These are phyloP conservation scores for Chlamydomonas incerta DNA, from an alignment of 139 green algal genomes.

Conservation along the genomic window DNA sequence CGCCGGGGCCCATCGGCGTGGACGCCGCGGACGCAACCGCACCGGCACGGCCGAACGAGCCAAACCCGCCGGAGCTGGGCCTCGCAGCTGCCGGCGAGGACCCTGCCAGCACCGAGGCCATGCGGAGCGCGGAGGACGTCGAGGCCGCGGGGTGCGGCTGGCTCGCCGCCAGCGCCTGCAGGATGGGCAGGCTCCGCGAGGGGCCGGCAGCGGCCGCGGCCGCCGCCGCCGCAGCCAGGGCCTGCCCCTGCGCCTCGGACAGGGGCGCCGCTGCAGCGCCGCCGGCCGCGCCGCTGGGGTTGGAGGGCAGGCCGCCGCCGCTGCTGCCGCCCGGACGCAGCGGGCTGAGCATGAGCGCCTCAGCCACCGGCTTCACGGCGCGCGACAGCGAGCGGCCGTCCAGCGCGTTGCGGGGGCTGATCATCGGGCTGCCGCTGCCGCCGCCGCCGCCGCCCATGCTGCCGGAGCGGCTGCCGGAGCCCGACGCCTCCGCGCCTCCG, in stretches of 20 bases:
- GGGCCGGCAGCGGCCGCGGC: too few relatives aligned
- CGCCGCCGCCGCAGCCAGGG: too few relatives aligned
- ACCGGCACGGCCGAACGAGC: too few relatives aligned
- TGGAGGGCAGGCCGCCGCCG: too few relatives aligned
- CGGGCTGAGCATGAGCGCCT: neutral
- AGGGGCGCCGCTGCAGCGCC: too few relatives aligned
- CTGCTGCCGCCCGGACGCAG: neutral
- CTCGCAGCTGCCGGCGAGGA: too few relatives aligned
- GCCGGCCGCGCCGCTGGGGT: too few relatives aligned
- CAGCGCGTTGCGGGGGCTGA: slow-evolving; percentile 15
- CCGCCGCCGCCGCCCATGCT: neutral
- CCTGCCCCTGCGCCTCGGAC: neutral
- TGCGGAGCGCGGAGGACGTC: neutral
- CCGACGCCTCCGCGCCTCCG: too few relatives aligned
- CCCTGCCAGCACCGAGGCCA: neutral
- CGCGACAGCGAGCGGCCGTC: neutral
- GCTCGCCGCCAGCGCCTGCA: neutral
- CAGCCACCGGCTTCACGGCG: neutral
- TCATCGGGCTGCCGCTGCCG: slow-evolving; percentile 1
- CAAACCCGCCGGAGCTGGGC: too few relatives aligned
- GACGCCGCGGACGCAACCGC: too few relatives aligned
- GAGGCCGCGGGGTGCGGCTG: neutral
- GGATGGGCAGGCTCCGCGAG: slow-evolving; percentile 1
- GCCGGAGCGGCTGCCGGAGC: neutral
- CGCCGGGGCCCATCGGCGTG: too few relatives aligned